A percentile compares a stretch with the other conserved stretches of the same genome.
Evolutionary conservation across 2,329 filamentous ascomycete genomes (phyloP).

Genomic region (Alternaria brassicicola): DNA sequence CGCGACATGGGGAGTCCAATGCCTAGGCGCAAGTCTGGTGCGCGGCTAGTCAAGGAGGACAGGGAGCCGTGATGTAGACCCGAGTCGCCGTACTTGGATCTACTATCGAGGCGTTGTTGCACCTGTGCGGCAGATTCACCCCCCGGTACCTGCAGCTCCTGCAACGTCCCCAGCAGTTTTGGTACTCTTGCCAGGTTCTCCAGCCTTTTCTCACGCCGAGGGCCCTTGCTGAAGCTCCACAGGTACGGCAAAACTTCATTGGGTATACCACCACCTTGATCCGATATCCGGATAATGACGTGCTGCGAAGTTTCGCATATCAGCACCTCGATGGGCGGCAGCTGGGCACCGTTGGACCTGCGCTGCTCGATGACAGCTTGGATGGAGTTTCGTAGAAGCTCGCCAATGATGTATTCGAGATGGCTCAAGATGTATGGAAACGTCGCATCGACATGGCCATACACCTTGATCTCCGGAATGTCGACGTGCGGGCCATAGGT

Average conservation of each 20-base stretch:
- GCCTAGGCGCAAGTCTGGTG: constrained; percentile 84
- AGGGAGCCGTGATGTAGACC: constrained; percentile 66
- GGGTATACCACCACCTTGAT: constrained; percentile 91
- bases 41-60: constrained; percentile 77
- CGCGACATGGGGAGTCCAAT: constrained; percentile 93
- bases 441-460: constrained; percentile 84
- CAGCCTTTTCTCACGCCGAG: constrained; percentile 76
- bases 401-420: constrained; percentile 95
- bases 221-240: constrained; percentile 97
- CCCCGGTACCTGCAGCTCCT: constrained; percentile 69
- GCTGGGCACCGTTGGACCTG: constrained; percentile 53
- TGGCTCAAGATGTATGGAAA: constrained; percentile 97
- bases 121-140: constrained; percentile 16
- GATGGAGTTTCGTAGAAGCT: constrained; percentile 92
- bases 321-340: constrained; percentile 88
- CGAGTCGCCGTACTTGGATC: constrained; percentile 31
- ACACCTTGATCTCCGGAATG: constrained; percentile 81
- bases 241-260: constrained; percentile 84
- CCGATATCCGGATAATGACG: constrained; percentile 94
- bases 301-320: constrained; percentile 94
- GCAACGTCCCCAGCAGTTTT: constrained; percentile 89
- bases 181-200: constrained; percentile 86
- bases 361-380: constrained; percentile 86
- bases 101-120: constrained; percentile 29
- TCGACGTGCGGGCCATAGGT: constrained; percentile 73